Percentiles rank a stretch among this genome's conserved stretches.
phyloP scores from a whole-genome alignment of 1,139 yeast genomes.

The Saccharomyces hybrid region DNA sequence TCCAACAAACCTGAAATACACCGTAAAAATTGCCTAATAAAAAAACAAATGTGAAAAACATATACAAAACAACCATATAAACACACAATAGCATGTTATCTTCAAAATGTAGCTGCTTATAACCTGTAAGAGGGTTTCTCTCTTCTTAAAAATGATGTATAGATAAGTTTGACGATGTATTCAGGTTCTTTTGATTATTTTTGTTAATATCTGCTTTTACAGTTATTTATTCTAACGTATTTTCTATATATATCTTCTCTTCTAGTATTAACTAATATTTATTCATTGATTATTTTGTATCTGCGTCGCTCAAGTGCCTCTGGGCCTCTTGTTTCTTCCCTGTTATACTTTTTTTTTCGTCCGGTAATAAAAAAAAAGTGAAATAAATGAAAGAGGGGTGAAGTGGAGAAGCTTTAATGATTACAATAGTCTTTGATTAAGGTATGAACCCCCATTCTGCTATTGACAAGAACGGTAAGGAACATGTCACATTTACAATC shows the following conservation, averaged over 20 bases:
- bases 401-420: not conserved
- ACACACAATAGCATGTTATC: not conserved
- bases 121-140: not conserved
- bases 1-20: slow-evolving; percentile 25
- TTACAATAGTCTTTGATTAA: not conserved
- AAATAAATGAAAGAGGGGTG: not conserved
- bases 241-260: not conserved
- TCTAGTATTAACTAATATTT: not conserved
- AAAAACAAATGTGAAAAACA: not conserved
- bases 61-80: not conserved
- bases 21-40: not conserved
- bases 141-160: not conserved
- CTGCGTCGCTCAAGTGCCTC: not conserved
- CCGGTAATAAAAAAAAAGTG: not conserved
- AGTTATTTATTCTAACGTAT: not conserved
- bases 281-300: not conserved
- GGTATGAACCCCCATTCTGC: not conserved
- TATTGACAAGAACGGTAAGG: not conserved
- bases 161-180: not conserved
- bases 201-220: not conserved
- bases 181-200: not conserved
- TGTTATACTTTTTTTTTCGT: not conserved
- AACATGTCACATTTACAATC: not conserved
- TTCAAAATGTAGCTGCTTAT: not conserved
- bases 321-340: not conserved